phyloP scores from a whole-genome alignment of 1,139 yeast genomes.

The Oligophagozyma castellii region DNA sequence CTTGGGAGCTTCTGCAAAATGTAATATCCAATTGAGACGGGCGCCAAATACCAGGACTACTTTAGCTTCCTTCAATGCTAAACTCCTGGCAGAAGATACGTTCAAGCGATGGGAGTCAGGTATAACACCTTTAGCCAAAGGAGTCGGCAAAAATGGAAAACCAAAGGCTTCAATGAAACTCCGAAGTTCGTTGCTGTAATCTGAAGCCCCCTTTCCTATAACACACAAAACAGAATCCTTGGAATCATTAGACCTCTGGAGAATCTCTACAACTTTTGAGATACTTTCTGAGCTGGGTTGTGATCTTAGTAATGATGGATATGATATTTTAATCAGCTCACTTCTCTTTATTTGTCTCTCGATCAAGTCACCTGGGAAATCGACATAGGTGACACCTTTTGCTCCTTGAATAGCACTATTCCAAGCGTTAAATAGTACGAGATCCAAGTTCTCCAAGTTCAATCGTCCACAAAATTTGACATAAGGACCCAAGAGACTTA shows the following conservation, averaged over 20 bases:
- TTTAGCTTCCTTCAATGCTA: constrained; percentile 40
- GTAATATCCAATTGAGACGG: constrained; percentile 54
- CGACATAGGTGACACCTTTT: constrained; percentile 47
- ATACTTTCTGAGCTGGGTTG: constrained; percentile 30
- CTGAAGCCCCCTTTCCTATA: constrained; percentile 51
- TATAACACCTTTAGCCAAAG: constrained; percentile 63
- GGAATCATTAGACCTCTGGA: constrained; percentile 22
- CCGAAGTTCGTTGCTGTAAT: constrained; percentile 29
- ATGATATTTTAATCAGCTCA: constrained; percentile 1
- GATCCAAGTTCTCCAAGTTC: constrained; percentile 26
- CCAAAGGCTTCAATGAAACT: constrained; percentile 28
- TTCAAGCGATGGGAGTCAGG: constrained; percentile 35
- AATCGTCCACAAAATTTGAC: constrained; percentile 36
- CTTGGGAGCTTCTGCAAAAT: constrained; percentile 44
- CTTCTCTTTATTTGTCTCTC: background rate
- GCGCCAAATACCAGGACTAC: constrained; percentile 47
- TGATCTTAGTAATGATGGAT: background rate
- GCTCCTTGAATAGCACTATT: constrained; percentile 34
- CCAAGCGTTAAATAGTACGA: constrained; percentile 36
- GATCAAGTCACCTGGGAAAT: constrained; percentile 48
- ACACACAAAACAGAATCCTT: constrained; percentile 36
- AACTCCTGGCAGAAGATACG: constrained; percentile 46
- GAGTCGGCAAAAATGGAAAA: constrained; percentile 50
- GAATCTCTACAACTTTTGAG: constrained; percentile 23
- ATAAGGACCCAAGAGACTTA: constrained; percentile 32